Conservation (phyloP, 192 early-diverging fungal species). For the Cetraspora pellucida region DNA sequence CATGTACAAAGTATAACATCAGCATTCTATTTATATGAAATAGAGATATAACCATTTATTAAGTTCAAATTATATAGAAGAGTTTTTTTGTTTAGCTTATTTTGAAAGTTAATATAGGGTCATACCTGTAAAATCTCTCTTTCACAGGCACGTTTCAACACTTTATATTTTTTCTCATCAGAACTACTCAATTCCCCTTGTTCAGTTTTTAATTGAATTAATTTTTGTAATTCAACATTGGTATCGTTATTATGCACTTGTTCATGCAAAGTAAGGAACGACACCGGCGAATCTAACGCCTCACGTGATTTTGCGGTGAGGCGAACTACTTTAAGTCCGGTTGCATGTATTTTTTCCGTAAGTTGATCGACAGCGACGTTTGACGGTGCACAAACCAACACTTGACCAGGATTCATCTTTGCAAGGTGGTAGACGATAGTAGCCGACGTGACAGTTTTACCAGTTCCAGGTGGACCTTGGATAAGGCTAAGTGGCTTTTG, state of each 20-base stretch:
- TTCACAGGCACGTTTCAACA: constrained; percentile 84
- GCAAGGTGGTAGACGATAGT: constrained; percentile 97
- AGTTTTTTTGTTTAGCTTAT: too few species aligned
- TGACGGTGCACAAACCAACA: constrained; percentile 98
- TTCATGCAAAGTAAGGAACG: constrained; percentile 93
- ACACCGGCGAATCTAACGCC: constrained; percentile 91
- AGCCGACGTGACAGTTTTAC: constrained; percentile 98
- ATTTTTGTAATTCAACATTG: constrained; percentile 90
- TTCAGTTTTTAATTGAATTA: constrained; percentile 83
- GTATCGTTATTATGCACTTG: constrained; percentile 96
- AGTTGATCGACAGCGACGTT: constrained; percentile 99
- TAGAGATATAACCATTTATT: background rate
- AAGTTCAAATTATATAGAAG: too few species aligned
- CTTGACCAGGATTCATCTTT: constrained; percentile 84
- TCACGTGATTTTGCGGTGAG: constrained; percentile 93
- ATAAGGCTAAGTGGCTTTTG: constrained; percentile 91
- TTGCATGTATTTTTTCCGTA: constrained; percentile 94
- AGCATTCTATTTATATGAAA: constrained; percentile 59
- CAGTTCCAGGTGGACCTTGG: constrained; percentile 96
- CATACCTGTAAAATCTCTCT: constrained; percentile 81
- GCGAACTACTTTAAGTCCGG: constrained; percentile 93
- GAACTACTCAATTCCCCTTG: constrained; percentile 87
- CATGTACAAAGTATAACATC: constrained; percentile 99
- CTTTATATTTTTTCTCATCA: constrained; percentile 87
- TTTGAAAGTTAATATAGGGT: background rate